A percentile compares a stretch with the other conserved stretches of the same genome.
Conservation (phyloP, 164 flowering plant genomes). For the Magnolia changhungtana region DNA sequence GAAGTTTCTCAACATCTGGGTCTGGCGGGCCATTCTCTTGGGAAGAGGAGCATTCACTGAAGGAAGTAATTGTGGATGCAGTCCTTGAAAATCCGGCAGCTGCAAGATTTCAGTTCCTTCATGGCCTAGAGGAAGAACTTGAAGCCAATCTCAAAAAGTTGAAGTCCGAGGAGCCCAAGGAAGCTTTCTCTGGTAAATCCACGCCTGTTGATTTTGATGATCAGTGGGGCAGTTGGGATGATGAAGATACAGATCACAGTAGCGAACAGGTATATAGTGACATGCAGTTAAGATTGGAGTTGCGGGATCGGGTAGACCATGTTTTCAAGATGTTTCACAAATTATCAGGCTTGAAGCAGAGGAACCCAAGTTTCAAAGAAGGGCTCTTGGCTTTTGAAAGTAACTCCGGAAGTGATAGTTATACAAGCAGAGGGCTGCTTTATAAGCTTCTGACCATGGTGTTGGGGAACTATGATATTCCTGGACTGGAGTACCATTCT, state of each 20-base stretch:
- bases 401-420: constrained; percentile 42
- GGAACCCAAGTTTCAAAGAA: constrained; percentile 37
- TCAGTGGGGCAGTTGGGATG: constrained; percentile 93
- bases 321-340: constrained; percentile 83
- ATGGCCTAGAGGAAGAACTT: constrained; percentile 69
- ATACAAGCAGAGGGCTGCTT: constrained; percentile 52
- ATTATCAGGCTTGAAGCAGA: constrained; percentile 54
- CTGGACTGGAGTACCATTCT: constrained; percentile 89
- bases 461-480: constrained; percentile 61
- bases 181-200: constrained; percentile 29
- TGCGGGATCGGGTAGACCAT: constrained; percentile 82
- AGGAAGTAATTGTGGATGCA: constrained; percentile 86
- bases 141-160: constrained; percentile 45
- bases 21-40: constrained; percentile 90
- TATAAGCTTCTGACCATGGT: constrained; percentile 59
- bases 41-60: constrained; percentile 90
- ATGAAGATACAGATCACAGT: constrained; percentile 52
- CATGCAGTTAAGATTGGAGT: constrained; percentile 85
- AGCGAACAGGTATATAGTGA: constrained; percentile 50
- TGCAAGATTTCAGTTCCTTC: constrained; percentile 68
- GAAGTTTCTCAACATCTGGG: constrained; percentile 85
- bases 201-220: constrained; percentile 70
- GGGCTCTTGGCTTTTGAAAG: constrained; percentile 39
- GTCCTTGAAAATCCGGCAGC: constrained; percentile 65
- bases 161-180: constrained; percentile 38